Conservation (phyloP, 306 rosid genomes). For the Acacia crassicarpa region DNA sequence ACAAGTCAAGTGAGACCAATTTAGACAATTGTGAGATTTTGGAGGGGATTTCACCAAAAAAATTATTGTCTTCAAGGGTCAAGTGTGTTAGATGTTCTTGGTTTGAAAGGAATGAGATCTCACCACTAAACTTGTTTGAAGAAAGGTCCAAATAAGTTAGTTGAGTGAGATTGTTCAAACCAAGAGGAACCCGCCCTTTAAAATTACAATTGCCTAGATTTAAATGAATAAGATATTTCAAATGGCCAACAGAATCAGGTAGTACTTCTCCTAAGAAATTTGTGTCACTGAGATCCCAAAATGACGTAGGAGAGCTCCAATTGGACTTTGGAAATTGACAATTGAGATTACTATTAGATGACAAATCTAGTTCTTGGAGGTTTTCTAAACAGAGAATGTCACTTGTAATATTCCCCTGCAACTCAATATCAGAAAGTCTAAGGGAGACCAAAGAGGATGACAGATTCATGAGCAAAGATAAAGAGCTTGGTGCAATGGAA, state of each 20-base stretch:
- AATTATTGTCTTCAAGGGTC: no score
- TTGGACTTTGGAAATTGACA: neutral
- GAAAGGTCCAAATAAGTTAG: neutral
- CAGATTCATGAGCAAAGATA: conserved; percentile 4
- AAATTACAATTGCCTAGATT: accelerated
- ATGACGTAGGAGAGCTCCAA: neutral
- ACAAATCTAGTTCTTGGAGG: neutral
- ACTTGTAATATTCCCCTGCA: neutral
- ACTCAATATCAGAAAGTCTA: accelerated
- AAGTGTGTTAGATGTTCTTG: no score
- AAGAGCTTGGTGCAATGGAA: neutral
- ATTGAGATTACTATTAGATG: neutral
- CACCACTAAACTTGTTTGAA: conserved; percentile 3
- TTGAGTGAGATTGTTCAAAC: neutral
- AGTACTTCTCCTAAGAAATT: neutral
- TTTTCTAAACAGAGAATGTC: neutral
- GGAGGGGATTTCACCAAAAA: no score
- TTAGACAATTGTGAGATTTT: no score
- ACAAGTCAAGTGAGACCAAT: no score
- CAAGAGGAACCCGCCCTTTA: neutral
- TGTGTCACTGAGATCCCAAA: neutral
- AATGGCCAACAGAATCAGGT: neutral
- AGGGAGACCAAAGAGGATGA: conserved; percentile 23
- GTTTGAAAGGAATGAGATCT: conserved; percentile 16
- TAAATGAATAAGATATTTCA: neutral